Evolutionary conservation across 2,329 filamentous ascomycete species (phyloP).

Genomic region (Zarea fungicola): DNA sequence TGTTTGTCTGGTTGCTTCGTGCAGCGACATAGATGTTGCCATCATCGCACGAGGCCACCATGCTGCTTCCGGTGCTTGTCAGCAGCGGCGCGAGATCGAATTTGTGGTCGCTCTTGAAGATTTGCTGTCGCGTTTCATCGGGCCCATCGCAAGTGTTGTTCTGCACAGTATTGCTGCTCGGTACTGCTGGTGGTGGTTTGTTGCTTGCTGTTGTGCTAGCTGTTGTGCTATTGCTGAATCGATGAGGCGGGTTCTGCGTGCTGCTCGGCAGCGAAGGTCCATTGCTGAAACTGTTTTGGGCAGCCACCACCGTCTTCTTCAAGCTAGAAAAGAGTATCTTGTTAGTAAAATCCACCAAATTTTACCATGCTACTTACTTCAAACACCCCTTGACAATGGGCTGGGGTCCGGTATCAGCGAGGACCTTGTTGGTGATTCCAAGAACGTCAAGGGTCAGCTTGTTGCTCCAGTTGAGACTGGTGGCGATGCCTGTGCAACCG

Average conservation of each 20-base stretch:
- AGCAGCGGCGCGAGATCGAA: constrained; percentile 20
- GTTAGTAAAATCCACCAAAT: neutral
- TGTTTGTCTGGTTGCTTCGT: constrained; percentile 16
- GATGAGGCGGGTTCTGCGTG: too few species aligned
- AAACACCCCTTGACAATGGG: constrained; percentile 20
- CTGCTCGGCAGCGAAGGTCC: too few species aligned
- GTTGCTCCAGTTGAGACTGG: constrained; percentile 25
- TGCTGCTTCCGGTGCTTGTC: constrained; percentile 16
- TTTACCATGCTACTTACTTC: constrained; percentile 15
- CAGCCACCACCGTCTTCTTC: neutral
- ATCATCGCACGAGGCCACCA: constrained; percentile 27
- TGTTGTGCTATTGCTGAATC: too few species aligned
- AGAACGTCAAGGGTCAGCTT: constrained; percentile 19
- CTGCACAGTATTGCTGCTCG: too few species aligned
- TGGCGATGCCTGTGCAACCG: constrained; percentile 23
- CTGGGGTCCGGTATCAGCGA: constrained; percentile 21
- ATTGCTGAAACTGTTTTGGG: too few species aligned
- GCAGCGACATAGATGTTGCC: constrained; percentile 29
- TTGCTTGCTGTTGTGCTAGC: too few species aligned
- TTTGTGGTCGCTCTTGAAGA: constrained; percentile 18
- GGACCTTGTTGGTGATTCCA: constrained; percentile 12
- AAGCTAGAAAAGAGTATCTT: neutral
- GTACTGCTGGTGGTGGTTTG: too few species aligned
- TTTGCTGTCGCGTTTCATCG: neutral
- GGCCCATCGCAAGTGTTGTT: neutral